phyloP scores from a whole-genome alignment of 2,329 filamentous ascomycete genomes.

The Neocatenulostroma microsporum region DNA sequence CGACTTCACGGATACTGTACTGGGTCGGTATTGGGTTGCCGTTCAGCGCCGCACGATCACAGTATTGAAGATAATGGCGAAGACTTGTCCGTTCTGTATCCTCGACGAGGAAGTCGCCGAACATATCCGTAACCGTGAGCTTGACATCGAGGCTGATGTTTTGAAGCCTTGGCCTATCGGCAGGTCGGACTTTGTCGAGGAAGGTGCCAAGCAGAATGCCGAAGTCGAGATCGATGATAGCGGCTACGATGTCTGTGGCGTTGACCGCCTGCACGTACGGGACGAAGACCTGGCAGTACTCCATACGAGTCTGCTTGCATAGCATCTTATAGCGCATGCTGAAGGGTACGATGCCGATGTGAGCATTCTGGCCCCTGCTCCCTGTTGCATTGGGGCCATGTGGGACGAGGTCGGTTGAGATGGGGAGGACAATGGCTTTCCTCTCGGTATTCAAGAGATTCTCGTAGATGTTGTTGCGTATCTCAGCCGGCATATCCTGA shows the following conservation, averaged over 20 bases:
- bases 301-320: neutral
- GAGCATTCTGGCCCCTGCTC: neutral
- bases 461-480: neutral
- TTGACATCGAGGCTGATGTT: too few species aligned
- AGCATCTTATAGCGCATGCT: neutral
- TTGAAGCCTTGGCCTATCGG: too few species aligned
- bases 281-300: neutral
- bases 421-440: neutral
- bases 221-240: constrained; percentile 1
- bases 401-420: neutral
- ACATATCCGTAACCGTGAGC: too few species aligned
- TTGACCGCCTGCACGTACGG: neutral
- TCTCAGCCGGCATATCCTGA: neutral
- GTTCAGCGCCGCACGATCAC: too few species aligned
- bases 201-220: constrained; percentile 6
- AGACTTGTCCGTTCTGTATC: too few species aligned
- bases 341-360: neutral
- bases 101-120: too few species aligned
- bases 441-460: neutral
- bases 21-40: too few species aligned
- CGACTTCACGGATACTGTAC: too few species aligned
- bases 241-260: neutral
- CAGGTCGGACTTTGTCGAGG: too few species aligned
- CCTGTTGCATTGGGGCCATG: neutral
- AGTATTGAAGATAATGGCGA: too few species aligned